Percentiles rank a stretch among this genome's conserved stretches.
Conservation (phyloP, 1,284 basidiomycete species). For the Cutaneotrichosporon sp. region DNA sequence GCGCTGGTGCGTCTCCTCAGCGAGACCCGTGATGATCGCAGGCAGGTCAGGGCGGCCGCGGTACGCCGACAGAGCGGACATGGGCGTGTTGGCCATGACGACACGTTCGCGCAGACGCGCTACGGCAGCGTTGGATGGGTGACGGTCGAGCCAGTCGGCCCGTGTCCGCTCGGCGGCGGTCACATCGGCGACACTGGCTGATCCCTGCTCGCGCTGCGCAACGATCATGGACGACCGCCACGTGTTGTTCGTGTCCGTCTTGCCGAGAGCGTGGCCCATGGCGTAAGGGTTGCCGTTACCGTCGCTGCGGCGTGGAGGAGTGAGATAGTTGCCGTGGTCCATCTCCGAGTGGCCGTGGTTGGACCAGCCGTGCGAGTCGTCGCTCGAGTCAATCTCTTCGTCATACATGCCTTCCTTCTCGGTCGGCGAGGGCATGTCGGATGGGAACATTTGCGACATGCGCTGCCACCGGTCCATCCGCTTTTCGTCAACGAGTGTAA, state of each 20-base stretch:
- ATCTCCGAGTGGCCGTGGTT: not conserved
- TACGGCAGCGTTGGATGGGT: conserved; percentile 17
- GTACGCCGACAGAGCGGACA: conserved; percentile 25
- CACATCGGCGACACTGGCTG: not conserved
- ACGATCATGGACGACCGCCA: too few relatives aligned
- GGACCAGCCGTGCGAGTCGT: too few relatives aligned
- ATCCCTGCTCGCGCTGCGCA: too few relatives aligned
- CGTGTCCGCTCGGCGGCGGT: conserved; percentile 25
- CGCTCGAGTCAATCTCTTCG: not conserved
- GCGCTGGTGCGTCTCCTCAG: conserved; percentile 24
- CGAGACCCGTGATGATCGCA: conserved; percentile 20
- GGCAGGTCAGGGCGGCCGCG: conserved; percentile 33
- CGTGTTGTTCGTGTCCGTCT: too few relatives aligned
- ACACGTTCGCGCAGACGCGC: conserved; percentile 7
- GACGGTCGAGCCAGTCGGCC: conserved; percentile 25
- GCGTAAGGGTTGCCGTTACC: not conserved
- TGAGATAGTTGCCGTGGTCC: not conserved
- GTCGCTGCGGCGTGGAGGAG: not conserved
- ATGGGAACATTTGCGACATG: not conserved
- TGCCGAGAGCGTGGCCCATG: not conserved
- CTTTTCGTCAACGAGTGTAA: conserved; percentile 25
- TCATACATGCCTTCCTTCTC: not conserved
- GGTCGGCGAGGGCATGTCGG: not conserved
- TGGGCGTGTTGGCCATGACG: conserved; percentile 7
- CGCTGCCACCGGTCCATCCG: not conserved